Base-by-base conservation (phyloP, 2,329 filamentous ascomycete species). In the Xylariales sp. region DNA sequence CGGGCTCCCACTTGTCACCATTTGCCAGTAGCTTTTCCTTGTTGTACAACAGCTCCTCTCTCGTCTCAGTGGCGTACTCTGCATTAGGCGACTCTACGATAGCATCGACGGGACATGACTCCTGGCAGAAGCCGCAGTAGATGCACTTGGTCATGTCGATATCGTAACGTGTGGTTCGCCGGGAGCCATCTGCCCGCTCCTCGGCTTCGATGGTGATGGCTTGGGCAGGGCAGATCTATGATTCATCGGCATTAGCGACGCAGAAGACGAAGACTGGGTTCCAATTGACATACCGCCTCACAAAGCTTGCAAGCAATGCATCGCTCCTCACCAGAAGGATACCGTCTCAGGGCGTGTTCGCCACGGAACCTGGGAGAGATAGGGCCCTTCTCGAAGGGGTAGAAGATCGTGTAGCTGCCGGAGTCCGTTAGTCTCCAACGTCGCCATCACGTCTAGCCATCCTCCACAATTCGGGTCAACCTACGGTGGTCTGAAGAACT, bases 141-240 rank as follows among this genome's bases (percentile, higher is more conserved):
- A 98, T 98, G 74, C 93, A 98, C 78, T 98, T 98, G 60, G 93
- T 97, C 93, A 98, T 98, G 71, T 98, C 93, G 62, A 98, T 96
- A 65, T 98, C 93, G 71, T 98, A 98, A 63, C 91, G 83, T 46
- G 91, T 96, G 38, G 93, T 98, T 62, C 93, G 82, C 68, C 93
- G 83, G 60, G 88, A 94, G 50, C 93, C 93, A 59, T 98, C 93
- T 60, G 87, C 88, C 62, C 93, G 89, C 76, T 98, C 93, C 68
- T 98, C 93, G 43, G 93, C 93, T 73, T 98, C 93, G 58, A 98
- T 98, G 40, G 93, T 98, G 67, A 98, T 98, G 60, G 93, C 93
- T 70, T 95, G 88, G 43, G 93, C 93, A 31, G 93, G 93, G 78
- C 93, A 98, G 62, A 97, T 86, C 76, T 81, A 44, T 2, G 8